Evolutionary conservation across 1,139 yeast genomes (phyloP), one percentile per base, ranked within the genome.

Genomic region (Debaryomyces sp.): DNA sequence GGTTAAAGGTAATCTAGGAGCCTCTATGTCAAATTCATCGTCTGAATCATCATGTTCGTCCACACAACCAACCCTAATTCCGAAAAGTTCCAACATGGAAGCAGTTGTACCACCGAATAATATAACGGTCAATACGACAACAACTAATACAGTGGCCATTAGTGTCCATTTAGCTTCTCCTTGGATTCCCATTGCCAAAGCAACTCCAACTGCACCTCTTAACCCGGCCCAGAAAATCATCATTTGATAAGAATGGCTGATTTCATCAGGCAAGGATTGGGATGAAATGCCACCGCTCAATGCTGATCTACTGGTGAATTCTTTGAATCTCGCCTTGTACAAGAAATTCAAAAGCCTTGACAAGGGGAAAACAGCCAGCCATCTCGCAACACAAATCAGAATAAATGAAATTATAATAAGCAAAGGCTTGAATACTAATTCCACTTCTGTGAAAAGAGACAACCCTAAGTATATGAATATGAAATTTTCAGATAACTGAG

Each of bases 191-290:
- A 96, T 92, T 0, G 99, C 99, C 60, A 95, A 78, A 0, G 99
- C 99, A 2, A 95, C 99, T 56, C 99, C 99, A 32, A 95, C 99
- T 1, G 99, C 99, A 51, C 99, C 99, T 62, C 99, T 79, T 51
- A 95, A 76, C 5, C 99, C 99, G 1, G 99, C 99, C 99, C 99
- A 95, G 68, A 95, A 95, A 43, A 95, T 89, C 99, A 95, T 94
- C 90, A 92, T 90, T 70, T 95, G 99, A 67, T 95, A 95, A 51
- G 89, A 90, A 59, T 90, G 95, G 21, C 96, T 94, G 51, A 95
- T 91, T 68, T 92, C 98, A 59, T 92, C 97, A 1, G 89, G 87
- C n/a, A 77, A 70, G 5, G 80, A 64, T 33, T 73, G 70, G 6
- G 67, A 60, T 1, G 75, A 59, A 34, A 77, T 67, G 13, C 78